A percentile compares a stretch with the other conserved stretches of the same genome.
Evolutionary conservation across 192 early-diverging fungal genomes (phyloP).

Genomic region (Jimgerdemannia flammicorona): DNA sequence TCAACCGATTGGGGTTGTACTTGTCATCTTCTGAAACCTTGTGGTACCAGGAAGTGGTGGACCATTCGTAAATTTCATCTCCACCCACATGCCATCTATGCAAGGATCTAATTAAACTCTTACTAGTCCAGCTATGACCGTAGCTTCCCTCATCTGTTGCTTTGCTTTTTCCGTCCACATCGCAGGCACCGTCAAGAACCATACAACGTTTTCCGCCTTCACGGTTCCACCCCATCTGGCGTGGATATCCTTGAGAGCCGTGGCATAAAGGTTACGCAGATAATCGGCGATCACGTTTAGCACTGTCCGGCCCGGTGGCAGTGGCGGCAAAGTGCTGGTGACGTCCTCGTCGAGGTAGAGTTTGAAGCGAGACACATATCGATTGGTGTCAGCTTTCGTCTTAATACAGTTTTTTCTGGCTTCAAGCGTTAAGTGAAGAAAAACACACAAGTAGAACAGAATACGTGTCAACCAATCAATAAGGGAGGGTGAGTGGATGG

Average conservation of each 20-base stretch:
- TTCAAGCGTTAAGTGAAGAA: background rate
- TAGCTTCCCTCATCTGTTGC: conserved; percentile 23
- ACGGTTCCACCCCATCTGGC: background rate
- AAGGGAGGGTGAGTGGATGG: no score
- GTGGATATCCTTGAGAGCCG: background rate
- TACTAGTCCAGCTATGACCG: conserved; percentile 32
- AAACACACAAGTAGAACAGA: no score
- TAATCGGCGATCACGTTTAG: background rate
- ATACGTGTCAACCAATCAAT: no score
- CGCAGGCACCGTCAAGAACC: conserved; percentile 16
- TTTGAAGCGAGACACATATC: background rate
- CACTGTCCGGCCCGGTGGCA: background rate
- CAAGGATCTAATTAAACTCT: background rate
- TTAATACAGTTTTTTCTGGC: background rate
- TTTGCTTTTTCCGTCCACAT: conserved; percentile 38
- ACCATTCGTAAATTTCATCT: no score
- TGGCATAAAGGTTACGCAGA: background rate
- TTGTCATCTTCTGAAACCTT: no score
- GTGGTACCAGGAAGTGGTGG: no score
- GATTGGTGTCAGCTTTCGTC: no score
- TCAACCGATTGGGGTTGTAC: no score
- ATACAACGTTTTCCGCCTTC: background rate
- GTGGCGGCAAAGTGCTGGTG: background rate
- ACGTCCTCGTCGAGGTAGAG: background rate
- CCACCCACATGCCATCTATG: no score